phyloP scores from a whole-genome alignment of 805 yeast species.

The Wickerhamiella domercqiae region DNA sequence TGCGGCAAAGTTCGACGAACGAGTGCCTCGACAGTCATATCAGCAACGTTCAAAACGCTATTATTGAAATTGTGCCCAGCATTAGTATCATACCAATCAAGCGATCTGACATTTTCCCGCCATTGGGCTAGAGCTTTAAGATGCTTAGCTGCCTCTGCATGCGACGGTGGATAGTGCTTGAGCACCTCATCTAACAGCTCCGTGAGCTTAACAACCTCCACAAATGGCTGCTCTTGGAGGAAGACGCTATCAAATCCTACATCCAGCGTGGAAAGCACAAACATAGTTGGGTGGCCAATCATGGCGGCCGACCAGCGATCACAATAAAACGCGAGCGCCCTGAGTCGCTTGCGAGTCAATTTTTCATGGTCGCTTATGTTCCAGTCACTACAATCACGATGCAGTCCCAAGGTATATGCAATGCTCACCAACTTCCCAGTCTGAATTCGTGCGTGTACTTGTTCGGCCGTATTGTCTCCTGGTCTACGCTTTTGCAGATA shows the following conservation, averaged over 20 bases:
- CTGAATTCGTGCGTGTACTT: conserved; percentile 15
- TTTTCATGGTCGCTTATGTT: conserved; percentile 22
- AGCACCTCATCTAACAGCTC: conserved; percentile 18
- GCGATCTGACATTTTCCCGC: conserved; percentile 17
- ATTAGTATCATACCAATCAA: conserved; percentile 16
- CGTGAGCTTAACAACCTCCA: conserved; percentile 18
- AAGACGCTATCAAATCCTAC: conserved; percentile 9
- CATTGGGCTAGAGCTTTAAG: conserved; percentile 16
- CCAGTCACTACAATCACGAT: conserved; percentile 25
- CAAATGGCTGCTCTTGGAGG: conserved; percentile 20
- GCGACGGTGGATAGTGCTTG: conserved; percentile 7
- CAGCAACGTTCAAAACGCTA: conserved; percentile 21
- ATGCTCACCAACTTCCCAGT: conserved; percentile 21
- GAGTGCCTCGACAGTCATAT: conserved; percentile 21
- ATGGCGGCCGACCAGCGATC: conserved; percentile 26
- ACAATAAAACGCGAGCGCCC: conserved; percentile 24
- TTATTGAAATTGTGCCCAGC: conserved; percentile 20
- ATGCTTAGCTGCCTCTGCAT: conserved; percentile 11
- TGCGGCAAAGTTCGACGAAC: conserved; percentile 19
- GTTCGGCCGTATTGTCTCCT: conserved; percentile 22
- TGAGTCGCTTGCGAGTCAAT: conserved; percentile 21
- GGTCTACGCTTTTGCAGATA: conserved; percentile 21
- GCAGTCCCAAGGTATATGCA: conserved; percentile 22
- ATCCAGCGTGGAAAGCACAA: conserved; percentile 1
- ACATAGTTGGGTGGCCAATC: conserved; percentile 17